phyloP scores from a whole-genome alignment of 2,329 filamentous ascomycete species.

The Alternaria brassicae region DNA sequence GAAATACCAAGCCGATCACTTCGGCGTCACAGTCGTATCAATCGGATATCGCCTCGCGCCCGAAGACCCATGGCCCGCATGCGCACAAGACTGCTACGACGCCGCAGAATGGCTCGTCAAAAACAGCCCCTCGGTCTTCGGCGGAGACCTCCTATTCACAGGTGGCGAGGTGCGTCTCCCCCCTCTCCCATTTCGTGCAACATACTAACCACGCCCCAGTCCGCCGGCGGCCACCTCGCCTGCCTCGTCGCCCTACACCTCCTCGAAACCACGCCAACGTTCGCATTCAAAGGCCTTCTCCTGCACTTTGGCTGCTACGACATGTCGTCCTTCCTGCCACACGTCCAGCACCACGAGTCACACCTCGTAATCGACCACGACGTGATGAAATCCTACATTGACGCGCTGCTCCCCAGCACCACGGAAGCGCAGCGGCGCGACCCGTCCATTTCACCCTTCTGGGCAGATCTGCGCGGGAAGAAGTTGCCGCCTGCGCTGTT shows the following conservation, averaged over 20 bases:
- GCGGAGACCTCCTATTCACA: slow-evolving; percentile 54
- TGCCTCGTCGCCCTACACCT: slow-evolving; percentile 58
- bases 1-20: slow-evolving; percentile 59
- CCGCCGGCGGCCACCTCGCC: slow-evolving; percentile 61
- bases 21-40: slow-evolving; percentile 59
- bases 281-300: slow-evolving; percentile 59
- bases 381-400: slow-evolving; percentile 56
- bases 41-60: slow-evolving; percentile 68
- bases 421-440: slow-evolving; percentile 52
- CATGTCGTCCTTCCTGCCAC: slow-evolving; percentile 54
- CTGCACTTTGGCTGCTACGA: slow-evolving; percentile 63
- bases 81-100: slow-evolving; percentile 65
- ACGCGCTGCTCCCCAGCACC: slow-evolving; percentile 56
- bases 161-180: slow-evolving; percentile 46
- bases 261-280: slow-evolving; percentile 45
- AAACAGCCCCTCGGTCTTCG: slow-evolving; percentile 54
- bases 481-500: slow-evolving; percentile 63
- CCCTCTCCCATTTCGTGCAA: slow-evolving; percentile 3
- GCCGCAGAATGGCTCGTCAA: slow-evolving; percentile 62
- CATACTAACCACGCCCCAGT: slow-evolving; percentile 37
- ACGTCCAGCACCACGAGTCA: slow-evolving; percentile 48
- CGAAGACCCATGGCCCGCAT: slow-evolving; percentile 64
- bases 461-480: slow-evolving; percentile 51
- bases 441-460: slow-evolving; percentile 59
- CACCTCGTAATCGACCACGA: slow-evolving; percentile 56